phyloP scores from a whole-genome alignment of 805 yeast genomes.

The Torulaspora maleeae region DNA sequence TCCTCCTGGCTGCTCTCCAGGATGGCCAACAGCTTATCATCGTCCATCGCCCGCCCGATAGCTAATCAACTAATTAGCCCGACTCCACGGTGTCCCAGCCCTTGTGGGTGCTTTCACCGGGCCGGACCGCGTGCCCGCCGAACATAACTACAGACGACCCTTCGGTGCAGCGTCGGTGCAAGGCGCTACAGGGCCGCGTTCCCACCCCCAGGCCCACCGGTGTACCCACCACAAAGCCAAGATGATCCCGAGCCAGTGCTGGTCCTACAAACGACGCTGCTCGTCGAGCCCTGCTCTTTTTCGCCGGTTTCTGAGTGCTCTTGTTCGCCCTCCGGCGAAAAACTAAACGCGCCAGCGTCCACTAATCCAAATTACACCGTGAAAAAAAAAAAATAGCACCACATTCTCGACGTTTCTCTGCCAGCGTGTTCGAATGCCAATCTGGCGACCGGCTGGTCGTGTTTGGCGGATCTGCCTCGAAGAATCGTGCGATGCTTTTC shows the following conservation, averaged over 20 bases:
- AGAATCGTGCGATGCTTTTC: neutral
- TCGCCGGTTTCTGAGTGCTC: too few species aligned
- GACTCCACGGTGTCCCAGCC: neutral
- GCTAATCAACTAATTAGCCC: too few species aligned
- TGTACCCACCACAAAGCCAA: too few species aligned
- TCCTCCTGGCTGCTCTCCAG: slow-evolving; percentile 5
- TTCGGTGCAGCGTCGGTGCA: neutral
- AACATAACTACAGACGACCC: neutral
- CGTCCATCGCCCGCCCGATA: neutral
- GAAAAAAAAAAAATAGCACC: neutral
- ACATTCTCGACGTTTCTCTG: neutral
- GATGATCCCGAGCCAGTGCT: too few species aligned
- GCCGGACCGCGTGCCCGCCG: neutral
- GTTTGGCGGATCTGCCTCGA: neutral
- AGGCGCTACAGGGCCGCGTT: neutral
- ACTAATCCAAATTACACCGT: neutral
- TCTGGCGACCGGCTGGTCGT: neutral
- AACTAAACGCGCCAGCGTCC: neutral
- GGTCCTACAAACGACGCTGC: too few species aligned
- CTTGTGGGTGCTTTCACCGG: neutral
- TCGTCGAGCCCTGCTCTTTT: too few species aligned
- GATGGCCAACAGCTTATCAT: slow-evolving; percentile 1
- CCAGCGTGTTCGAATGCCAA: neutral
- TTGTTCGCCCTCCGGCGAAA: neutral
- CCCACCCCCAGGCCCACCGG: too few species aligned